Evolutionary conservation across 805 yeast genomes (phyloP), one percentile per base, ranked within the genome.

Genomic region (Starmerella etchellsii): DNA sequence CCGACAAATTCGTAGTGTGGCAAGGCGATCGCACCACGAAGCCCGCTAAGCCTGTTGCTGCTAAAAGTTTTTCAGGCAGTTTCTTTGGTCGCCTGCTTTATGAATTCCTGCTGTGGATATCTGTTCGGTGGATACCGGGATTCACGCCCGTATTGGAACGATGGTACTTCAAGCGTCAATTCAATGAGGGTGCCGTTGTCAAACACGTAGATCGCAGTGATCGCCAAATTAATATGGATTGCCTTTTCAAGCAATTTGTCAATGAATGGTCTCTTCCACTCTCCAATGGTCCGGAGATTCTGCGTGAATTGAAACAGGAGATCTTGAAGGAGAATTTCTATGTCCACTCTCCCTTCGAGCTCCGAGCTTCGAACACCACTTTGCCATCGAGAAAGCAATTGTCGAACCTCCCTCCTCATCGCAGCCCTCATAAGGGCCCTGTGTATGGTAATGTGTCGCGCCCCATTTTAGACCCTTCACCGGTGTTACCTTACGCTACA

Each of bases 211-310:
- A 78, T 54, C 71, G 73, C 43, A 79, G 94, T 3, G 88, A 82
- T 34, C 82, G 80, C 44, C 95, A 88, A 6, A 73, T 88, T 54
- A 84, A 82, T 60, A 83, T 88, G 94, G 97, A 91, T 64, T 91
- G 97, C 59, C 65, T 88, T 51, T 88, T 84, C 60, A 76, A 85
- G 33, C 98, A 88, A 61, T 87, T 77, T 62, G 97, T 88, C 37
- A 77, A 87, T 57, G 98, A 88, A 63, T 88, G 97, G 97, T 85
- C 91, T n/a, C 74, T 93, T 36, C 97, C 97, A 18, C 64, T 88
- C 55, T 69, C 63, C 20, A 71, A 74, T 48, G 96, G 96, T 4
- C 78, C 78, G 7, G 79, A 74, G 39, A 77, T 80, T 16, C 68
- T 87, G 48, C 62, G 66, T 38, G 43, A 54, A 36, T 47, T 61